phyloP scores from a whole-genome alignment of 495 filamentous ascomycete genomes.

The Diplogelasinospora grovesii region DNA sequence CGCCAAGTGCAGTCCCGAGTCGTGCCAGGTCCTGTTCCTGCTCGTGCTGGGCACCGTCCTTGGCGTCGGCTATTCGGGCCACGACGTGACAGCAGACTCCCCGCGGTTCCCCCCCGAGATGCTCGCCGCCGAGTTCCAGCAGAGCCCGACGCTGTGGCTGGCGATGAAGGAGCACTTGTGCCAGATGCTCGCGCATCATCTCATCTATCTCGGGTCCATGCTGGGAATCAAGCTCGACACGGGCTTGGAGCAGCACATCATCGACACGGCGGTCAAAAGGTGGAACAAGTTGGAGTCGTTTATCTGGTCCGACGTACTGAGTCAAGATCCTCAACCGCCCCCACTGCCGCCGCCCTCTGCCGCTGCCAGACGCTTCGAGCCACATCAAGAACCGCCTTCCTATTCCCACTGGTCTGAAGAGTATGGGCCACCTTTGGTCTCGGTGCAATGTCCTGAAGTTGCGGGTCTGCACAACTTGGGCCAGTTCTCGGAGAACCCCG shows the following conservation, averaged over 20 bases:
- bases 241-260: constrained; percentile 22
- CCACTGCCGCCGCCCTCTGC: too few species aligned
- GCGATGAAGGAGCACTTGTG: constrained; percentile 28
- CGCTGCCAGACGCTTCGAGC: too few species aligned
- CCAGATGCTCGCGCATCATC: constrained; percentile 30
- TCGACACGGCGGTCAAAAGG: constrained; percentile 20
- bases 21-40: constrained; percentile 25
- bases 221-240: constrained; percentile 26
- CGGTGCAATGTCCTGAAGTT: constrained; percentile 10
- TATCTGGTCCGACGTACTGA: constrained; percentile 21
- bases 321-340: too few species aligned
- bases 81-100: neutral
- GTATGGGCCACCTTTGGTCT: constrained; percentile 3
- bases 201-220: constrained; percentile 26
- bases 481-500: constrained; percentile 21
- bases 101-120: constrained; percentile 3
- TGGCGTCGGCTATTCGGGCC: constrained; percentile 15
- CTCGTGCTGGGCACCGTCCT: constrained; percentile 24
- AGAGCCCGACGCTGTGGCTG: constrained; percentile 28
- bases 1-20: constrained; percentile 6
- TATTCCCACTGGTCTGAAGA: neutral
- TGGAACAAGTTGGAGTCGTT: constrained; percentile 26
- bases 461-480: neutral
- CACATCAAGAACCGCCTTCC: too few species aligned
- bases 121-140: constrained; percentile 12